Evolutionary conservation across 176 grass and related monocot species (phyloP), one percentile per base, ranked within the genome.

Genomic region (Panicum miliaceum): DNA sequence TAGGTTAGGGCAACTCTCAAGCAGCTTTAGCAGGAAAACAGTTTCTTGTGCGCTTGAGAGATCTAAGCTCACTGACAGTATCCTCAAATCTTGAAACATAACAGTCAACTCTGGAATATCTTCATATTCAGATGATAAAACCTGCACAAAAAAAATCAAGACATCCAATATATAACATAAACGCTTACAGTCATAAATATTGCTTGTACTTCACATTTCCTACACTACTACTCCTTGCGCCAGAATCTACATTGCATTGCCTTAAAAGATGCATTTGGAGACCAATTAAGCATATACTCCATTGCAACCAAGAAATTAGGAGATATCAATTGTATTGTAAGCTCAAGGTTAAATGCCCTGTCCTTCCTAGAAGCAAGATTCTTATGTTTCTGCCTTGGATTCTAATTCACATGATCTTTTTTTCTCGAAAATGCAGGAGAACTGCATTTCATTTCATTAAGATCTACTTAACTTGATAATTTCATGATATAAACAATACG

Each of bases 1-100:
- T 53, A 90, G 75, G 68, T 48, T 84, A 66, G 81, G 81, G 42
- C 84, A 90, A 25, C 80, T 84, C 89, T 75, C 80, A 27, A 90
- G 84, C 52, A 90, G 80, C 68, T 90, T 87, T 84, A 84, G 42
- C 42, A 76, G 20, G 61, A 84, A 80, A 84, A 22, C 10, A 75
- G 19, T 34, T 69, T 87, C 68, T 26, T 27, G 25, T 69, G 80
- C 51, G 12, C 20, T 26, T 51, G 68, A 69, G 25, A 87, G 41
- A 75, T 87, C 61, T 62, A 90, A 60, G 75, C 75, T 87, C 68
- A 90, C 80, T 45, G 80, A 74, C 46, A 87, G 20, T 63, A 61
- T 76, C 68, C 52, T 84, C 61, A 90, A 56, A 25, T 87, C 61
- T 84, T 87, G 4, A 76, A 84, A 90, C 78, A 78, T 58, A 70